Conservation (phyloP, 345 rosid genomes). For the Salix caprea region DNA sequence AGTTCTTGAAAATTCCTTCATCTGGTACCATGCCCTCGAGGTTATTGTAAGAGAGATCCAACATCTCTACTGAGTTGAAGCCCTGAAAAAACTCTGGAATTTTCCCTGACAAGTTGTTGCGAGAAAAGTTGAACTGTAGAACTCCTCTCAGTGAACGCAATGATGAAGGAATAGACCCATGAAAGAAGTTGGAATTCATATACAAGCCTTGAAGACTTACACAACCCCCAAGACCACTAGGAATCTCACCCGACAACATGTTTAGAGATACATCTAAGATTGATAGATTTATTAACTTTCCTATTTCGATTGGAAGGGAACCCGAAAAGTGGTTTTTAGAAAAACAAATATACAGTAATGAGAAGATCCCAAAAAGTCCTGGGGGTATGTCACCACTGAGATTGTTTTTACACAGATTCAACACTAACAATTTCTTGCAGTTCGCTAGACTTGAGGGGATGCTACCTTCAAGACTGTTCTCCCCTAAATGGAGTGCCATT, state of each 20-base stretch:
- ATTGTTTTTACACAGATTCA: not conserved
- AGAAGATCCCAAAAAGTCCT: not conserved
- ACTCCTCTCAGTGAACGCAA: not conserved
- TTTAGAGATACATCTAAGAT: not conserved
- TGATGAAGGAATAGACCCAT: not conserved
- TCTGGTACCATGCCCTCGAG: not conserved
- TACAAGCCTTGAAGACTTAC: not conserved
- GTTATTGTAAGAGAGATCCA: not conserved
- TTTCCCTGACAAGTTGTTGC: not conserved
- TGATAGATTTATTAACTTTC: not conserved
- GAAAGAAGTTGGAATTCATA: not conserved
- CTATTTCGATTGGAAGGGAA: not conserved
- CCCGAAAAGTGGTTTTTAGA: not conserved
- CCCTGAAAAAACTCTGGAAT: not conserved
- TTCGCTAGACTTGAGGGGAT: slow-evolving; percentile 30
- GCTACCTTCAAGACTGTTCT: slow-evolving; percentile 21
- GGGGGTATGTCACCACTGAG: not conserved
- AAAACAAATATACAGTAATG: not conserved
- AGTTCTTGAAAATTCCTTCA: not conserved
- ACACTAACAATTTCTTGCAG: slow-evolving; percentile 1
- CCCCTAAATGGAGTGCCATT: slow-evolving; percentile 9
- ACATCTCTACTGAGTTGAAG: not conserved
- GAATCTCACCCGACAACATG: not conserved
- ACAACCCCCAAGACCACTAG: not conserved
- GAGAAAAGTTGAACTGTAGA: not conserved